Conservation (phyloP, 2,329 filamentous ascomycete genomes). For the Hypoxylon rubiginosum region DNA sequence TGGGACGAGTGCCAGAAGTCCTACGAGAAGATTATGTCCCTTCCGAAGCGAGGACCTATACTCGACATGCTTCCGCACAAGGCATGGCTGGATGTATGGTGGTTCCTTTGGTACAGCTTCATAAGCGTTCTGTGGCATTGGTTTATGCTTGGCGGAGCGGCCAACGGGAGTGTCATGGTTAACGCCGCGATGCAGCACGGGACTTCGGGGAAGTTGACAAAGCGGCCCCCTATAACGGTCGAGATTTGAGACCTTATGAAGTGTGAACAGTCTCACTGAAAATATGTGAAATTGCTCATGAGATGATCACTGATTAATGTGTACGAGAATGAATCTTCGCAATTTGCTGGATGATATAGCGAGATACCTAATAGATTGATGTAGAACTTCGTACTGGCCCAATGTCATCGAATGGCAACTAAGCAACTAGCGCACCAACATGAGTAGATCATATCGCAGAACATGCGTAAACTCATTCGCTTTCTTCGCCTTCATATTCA, state of each 20-base stretch:
- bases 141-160: slow-evolving; percentile 66
- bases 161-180: slow-evolving; percentile 66
- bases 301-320: neutral
- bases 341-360: neutral
- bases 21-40: slow-evolving; percentile 75
- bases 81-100: slow-evolving; percentile 62
- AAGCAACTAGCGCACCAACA: neutral
- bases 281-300: neutral
- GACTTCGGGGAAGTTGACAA: slow-evolving; percentile 63
- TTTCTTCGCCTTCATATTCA: neutral
- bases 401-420: neutral
- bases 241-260: slow-evolving; percentile 41
- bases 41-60: slow-evolving; percentile 58
- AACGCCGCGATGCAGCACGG: slow-evolving; percentile 70
- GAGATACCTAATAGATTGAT: too few relatives aligned
- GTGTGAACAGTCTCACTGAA: neutral
- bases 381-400: too few relatives aligned
- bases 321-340: neutral
- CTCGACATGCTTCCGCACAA: slow-evolving; percentile 61
- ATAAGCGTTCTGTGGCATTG: slow-evolving; percentile 67
- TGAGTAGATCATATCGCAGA: neutral
- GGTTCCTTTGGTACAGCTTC: slow-evolving; percentile 61
- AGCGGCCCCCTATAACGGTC: slow-evolving; percentile 51
- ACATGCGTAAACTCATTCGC: neutral
- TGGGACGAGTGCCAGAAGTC: slow-evolving; percentile 81